Evolutionary conservation across 805 yeast genomes (phyloP).

Genomic region (Ogataea nakhonphanomensis): DNA sequence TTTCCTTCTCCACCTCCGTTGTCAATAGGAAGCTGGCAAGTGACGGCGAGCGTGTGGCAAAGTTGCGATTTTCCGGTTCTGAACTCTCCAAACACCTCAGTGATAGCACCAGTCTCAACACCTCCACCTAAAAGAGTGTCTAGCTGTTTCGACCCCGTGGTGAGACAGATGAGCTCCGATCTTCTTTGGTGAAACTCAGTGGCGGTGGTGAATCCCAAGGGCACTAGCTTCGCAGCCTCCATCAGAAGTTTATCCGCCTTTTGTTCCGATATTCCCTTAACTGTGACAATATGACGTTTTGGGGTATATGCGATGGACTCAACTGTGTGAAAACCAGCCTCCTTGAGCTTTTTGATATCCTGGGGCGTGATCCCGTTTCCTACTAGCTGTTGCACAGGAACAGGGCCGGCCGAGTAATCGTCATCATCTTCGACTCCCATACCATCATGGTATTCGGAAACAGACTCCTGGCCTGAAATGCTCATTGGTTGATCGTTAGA

Average conservation of each 20-base stretch:
- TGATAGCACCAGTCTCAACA: constrained; percentile 93
- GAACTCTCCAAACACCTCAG: constrained; percentile 95
- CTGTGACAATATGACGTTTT: constrained; percentile 66
- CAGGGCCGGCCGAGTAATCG: constrained; percentile 44
- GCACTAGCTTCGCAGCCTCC: constrained; percentile 84
- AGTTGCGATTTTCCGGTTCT: constrained; percentile 97
- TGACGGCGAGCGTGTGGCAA: constrained; percentile 94
- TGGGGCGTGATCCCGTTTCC: constrained; percentile 83
- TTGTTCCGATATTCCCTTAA: constrained; percentile 93
- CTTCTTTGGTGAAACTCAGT: constrained; percentile 89
- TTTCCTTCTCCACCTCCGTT: constrained; percentile 99
- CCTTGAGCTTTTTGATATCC: constrained; percentile 77
- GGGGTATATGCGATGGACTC: constrained; percentile 94
- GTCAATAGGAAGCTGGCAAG: constrained; percentile 93
- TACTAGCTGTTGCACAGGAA: constrained; percentile 49
- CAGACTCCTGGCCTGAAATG: constrained; percentile 9
- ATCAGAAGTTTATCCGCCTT: constrained; percentile 82
- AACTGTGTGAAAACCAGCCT: constrained; percentile 83
- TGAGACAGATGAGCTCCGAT: constrained; percentile 84
- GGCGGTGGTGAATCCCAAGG: constrained; percentile 97
- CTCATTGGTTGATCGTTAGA: constrained; percentile 12
- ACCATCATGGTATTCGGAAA: constrained; percentile 24
- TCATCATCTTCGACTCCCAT: constrained; percentile 36
- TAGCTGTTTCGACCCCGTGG: constrained; percentile 92
- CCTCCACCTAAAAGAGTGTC: constrained; percentile 96